Evolutionary conservation across 306 rosid species (phyloP).

Genomic region (Corylus avellana): DNA sequence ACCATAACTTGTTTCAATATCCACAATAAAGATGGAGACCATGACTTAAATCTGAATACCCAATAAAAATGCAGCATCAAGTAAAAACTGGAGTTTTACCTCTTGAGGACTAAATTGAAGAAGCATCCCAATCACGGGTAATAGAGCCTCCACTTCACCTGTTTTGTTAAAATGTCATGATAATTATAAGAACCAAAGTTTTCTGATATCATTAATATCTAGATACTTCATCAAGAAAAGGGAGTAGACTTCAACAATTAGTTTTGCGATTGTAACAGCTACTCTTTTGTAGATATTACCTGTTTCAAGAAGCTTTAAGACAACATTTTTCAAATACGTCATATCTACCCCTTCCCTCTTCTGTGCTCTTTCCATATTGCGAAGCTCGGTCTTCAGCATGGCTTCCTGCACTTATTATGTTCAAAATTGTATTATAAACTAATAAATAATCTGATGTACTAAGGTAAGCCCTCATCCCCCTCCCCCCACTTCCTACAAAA

Average conservation of each 20-base stretch:
- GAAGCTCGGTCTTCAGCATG: slow-evolving; percentile 80
- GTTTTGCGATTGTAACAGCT: neutral
- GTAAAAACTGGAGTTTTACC: slow-evolving; percentile 48
- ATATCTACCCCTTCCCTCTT: slow-evolving; percentile 97
- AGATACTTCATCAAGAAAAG: slow-evolving; percentile 8
- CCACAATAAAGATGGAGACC: no score
- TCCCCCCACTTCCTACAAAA: neutral
- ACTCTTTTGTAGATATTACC: slow-evolving; percentile 42
- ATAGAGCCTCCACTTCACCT: slow-evolving; percentile 97
- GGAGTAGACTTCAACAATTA: neutral
- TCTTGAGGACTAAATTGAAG: slow-evolving; percentile 99
- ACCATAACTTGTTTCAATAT: no score
- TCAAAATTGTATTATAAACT: slow-evolving; percentile 17
- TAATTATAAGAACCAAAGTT: slow-evolving; percentile 10
- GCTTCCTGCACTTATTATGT: slow-evolving; percentile 57
- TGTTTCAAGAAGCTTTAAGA: slow-evolving; percentile 97
- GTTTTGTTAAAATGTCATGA: slow-evolving; percentile 24
- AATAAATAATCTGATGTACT: neutral
- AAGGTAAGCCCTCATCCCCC: neutral
- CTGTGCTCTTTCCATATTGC: slow-evolving; percentile 74
- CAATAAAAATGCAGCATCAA: slow-evolving; percentile 10
- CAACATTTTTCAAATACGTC: slow-evolving; percentile 91
- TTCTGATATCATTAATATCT: neutral
- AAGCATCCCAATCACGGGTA: slow-evolving; percentile 95
- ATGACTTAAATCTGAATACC: neutral